Evolutionary conservation across 2,329 filamentous ascomycete species (phyloP).

Genomic region (Monosporascus ibericus): DNA sequence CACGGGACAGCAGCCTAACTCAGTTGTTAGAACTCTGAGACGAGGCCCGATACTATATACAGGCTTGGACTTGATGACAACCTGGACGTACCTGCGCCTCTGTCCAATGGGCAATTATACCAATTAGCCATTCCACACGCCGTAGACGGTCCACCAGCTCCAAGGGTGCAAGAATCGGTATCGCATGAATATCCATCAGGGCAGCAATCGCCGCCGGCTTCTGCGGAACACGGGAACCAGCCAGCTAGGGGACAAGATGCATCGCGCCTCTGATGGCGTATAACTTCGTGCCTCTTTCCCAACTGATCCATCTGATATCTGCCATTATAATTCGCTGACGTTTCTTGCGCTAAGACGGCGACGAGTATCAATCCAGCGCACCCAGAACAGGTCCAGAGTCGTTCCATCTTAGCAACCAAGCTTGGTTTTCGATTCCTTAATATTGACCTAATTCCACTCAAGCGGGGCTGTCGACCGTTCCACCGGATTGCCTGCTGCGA

Average conservation of each 20-base stretch:
- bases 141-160: slow-evolving; percentile 35
- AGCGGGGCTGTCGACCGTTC: neutral
- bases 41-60: neutral
- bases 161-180: slow-evolving; percentile 40
- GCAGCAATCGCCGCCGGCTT: slow-evolving; percentile 38
- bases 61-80: neutral
- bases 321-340: slow-evolving; percentile 5
- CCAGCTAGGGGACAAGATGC: slow-evolving; percentile 13
- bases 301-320: slow-evolving; percentile 18
- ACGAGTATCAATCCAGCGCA: slow-evolving; percentile 12
- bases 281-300: slow-evolving; percentile 16
- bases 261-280: slow-evolving; percentile 21
- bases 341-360: slow-evolving; percentile 7
- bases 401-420: slow-evolving; percentile 12
- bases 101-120: slow-evolving; percentile 35
- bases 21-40: slow-evolving; percentile 24
- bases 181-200: slow-evolving; percentile 43
- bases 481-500: neutral
- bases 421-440: neutral
- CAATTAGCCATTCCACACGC: slow-evolving; percentile 30
- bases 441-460: neutral
- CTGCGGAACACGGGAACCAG: slow-evolving; percentile 18
- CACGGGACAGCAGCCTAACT: slow-evolving; percentile 33
- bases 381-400: slow-evolving; percentile 7
- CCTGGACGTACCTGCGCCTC: slow-evolving; percentile 18